Base-by-base conservation (phyloP, 2,329 filamentous ascomycete species). In the Xylariaceae sp. region DNA sequence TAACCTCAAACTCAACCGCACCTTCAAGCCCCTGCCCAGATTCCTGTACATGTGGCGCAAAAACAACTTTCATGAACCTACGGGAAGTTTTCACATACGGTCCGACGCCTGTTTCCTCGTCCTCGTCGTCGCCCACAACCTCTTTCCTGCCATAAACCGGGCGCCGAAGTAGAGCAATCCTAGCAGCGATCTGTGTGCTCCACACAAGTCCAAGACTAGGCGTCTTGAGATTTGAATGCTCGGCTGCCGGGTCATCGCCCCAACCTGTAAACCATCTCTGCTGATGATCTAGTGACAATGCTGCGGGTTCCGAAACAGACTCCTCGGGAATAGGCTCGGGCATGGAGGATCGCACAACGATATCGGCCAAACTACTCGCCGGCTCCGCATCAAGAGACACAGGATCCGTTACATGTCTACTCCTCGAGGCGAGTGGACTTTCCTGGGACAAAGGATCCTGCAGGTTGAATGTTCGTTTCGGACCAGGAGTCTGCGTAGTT, bases 191-290 rank as follows among this genome's bases (percentile, higher is more conserved):
- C 73, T 97, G 92, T 31, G 91, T 93, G 2, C 90, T 86, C 93
- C 93, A 97, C 11, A 95, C 87, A 7, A 96, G 78, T 1, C 93
- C 93, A 19, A 97, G 73, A 6, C 89, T 89, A 0, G 93, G 93
- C 0, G 89, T 96, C 72, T 97, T 97, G 50, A 87, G 72, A 18
- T 71, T 50, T 45, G 51, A 49, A 38, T 49, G 64, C 17, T 73
- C 69, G 22, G 71, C 63, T 14, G 73, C 67, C 22, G 22, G 22
- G 22, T 84, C 78, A 68, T 96, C 89, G 18, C 93, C 91, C 93
- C 94, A 97, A 57, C 94, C 92, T 4, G 92, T 95, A 72, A 97
- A 96, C 83, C 92, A 97, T 41, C 89, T 82, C 69, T 97, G 90
- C 71, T 97, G 93, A 70, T 97, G 89, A 62, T 95, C 87, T 9